Evolutionary conservation across 2,329 filamentous ascomycete genomes (phyloP), one percentile per base, ranked within the genome.

Genomic region (Gyromitra esculenta): DNA sequence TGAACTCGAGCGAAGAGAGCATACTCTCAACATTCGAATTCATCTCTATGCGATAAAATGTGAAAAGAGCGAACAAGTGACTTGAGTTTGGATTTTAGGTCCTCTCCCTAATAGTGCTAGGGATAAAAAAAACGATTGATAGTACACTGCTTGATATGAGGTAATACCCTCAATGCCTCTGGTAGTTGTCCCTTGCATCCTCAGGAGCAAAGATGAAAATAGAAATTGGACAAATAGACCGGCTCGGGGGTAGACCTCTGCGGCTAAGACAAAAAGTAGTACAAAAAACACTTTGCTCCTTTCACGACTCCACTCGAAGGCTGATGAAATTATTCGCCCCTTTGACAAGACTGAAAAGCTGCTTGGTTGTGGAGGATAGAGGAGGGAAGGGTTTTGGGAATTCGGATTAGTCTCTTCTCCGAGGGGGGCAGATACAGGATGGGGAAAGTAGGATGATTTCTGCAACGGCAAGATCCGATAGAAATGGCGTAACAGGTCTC

Each of bases 331-430:
- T 41, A 60, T 56, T 65, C 59, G 65, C 45, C 65, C 41, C 13
- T 31, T 39, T 71, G 39, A 52, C 25, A 65, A 71, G n/a, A 70
- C 35, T 75, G 66, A 59, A 64, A 72, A 75, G 60, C 78, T 73
- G 77, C 77, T 77, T 54, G 66, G 57, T 65, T 75, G 70, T 75
- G 39, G 65, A 56, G 76, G 66, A 25, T 57, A 48, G 50, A 39
- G 45, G 59, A 63, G 39, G 54, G 37, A 11, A 62, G 18, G 52
- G n/a, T 43, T 50, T 59, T 54, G 35, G 64, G 41, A 62, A 50
- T 48, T 78, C 66, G 76, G 77, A 78, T 79, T 78, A 79, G 78
- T 79, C 70, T 78, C 77, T 79, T 78, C 78, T 78, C 78, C 78
- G 60, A 74, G 59, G 76, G 60, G 48, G 39, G 43, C 63, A 50